Conservation (phyloP, 208 protist genomes). For the Trypanosoma melophagium region DNA sequence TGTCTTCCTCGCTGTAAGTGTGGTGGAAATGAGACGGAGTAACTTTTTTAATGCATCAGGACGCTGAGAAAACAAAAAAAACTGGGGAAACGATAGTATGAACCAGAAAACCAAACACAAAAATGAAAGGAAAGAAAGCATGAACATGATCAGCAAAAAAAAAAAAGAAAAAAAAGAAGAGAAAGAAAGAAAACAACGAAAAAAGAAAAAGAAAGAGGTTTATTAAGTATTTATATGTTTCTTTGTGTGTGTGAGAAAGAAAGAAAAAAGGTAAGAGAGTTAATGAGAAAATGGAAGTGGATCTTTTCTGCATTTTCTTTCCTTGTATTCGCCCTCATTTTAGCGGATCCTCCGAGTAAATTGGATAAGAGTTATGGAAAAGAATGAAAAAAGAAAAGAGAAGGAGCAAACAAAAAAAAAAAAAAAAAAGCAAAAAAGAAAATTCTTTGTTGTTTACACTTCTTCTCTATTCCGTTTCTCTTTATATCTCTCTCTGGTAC, state of each 20-base stretch:
- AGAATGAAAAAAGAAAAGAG: conserved; percentile 7
- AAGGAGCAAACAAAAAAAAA: not conserved
- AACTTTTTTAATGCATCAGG: not conserved
- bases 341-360: too few species aligned
- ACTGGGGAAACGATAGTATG: not conserved
- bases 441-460: not conserved
- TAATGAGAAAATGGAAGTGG: too few species aligned
- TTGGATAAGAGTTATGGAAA: too few species aligned
- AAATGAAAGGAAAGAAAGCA: not conserved
- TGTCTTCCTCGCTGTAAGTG: not conserved
- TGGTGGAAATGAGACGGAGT: not conserved
- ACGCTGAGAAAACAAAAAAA: not conserved
- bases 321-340: too few species aligned
- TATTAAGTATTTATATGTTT: not conserved
- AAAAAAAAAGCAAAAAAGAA: not conserved
- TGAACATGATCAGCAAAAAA: not conserved
- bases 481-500: too few species aligned
- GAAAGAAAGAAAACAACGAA: not conserved
- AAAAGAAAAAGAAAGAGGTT: not conserved
- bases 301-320: too few species aligned
- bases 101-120: not conserved
- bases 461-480: not conserved
- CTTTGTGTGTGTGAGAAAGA: not conserved
- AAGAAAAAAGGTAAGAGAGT: too few species aligned
- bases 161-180: conserved; percentile 4